A percentile compares a stretch with the other conserved stretches of the same genome.
Conservation (phyloP, 108 stramenopile genomes). For the Pseudonitzschia delicatissima region DNA sequence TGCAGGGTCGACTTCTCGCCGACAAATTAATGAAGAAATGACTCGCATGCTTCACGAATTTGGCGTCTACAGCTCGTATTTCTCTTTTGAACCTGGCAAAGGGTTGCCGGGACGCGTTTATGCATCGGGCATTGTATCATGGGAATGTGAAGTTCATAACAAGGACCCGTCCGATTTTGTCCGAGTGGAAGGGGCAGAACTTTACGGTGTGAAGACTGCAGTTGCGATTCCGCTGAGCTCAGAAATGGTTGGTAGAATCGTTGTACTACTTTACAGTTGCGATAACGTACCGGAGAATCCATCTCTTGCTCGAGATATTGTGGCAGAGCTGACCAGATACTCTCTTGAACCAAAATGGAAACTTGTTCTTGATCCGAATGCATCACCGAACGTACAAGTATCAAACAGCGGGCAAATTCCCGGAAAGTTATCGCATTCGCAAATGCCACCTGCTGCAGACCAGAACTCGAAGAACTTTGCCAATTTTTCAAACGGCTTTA, state of each 20-base stretch:
- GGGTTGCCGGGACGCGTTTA: slow-evolving; percentile 78
- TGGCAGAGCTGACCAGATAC: slow-evolving; percentile 38
- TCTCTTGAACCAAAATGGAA: slow-evolving; percentile 72
- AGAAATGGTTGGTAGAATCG: slow-evolving; percentile 56
- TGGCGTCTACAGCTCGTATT: slow-evolving; percentile 68
- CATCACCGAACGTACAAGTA: not conserved
- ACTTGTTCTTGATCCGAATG: slow-evolving; percentile 55
- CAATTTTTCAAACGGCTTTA: not conserved
- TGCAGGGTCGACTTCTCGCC: slow-evolving; percentile 42
- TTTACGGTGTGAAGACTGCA: slow-evolving; percentile 73
- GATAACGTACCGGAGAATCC: slow-evolving; percentile 37
- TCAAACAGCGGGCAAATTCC: not conserved
- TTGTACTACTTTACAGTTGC: slow-evolving; percentile 61
- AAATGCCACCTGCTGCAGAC: not conserved
- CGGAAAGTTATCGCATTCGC: not conserved
- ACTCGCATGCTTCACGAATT: slow-evolving; percentile 45
- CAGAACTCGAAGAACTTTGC: not conserved
- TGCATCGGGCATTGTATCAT: slow-evolving; percentile 36
- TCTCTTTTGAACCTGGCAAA: slow-evolving; percentile 66
- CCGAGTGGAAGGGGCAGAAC: slow-evolving; percentile 65
- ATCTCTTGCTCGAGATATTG: slow-evolving; percentile 26
- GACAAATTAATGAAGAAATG: slow-evolving; percentile 30
- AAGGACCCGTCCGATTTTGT: slow-evolving; percentile 50
- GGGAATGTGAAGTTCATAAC: slow-evolving; percentile 52
- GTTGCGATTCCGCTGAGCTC: slow-evolving; percentile 59